These are phyloP conservation scores for Linanthus parryae DNA, from an alignment of 148 eudicot species.

Conservation along the genomic window DNA sequence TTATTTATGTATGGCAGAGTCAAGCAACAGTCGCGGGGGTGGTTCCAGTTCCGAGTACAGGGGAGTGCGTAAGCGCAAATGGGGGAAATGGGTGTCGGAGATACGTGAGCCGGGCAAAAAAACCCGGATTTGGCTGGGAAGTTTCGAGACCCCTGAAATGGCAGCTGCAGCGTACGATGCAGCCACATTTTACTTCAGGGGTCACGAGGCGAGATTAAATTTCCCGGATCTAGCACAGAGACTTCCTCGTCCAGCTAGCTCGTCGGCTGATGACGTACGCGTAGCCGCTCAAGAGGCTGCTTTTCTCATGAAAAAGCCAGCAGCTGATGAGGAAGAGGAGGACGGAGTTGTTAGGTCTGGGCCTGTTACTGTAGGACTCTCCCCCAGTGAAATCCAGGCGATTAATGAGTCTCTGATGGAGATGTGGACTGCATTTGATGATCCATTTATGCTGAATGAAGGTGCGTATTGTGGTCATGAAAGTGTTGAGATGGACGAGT, in stretches of 20 bases:
- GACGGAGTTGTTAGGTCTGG: constrained; percentile 12
- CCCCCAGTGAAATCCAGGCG: constrained; percentile 66
- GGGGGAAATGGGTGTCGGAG: constrained; percentile 79
- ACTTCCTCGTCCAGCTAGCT: constrained; percentile 38
- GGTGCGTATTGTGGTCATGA: constrained; percentile 2
- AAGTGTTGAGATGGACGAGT: constrained; percentile 23
- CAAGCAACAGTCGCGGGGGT: neutral
- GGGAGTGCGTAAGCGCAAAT: constrained; percentile 57
- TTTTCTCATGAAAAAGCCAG: neutral
- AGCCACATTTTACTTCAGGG: constrained; percentile 51
- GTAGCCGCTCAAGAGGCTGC: constrained; percentile 65
- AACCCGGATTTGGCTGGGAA: constrained; percentile 58
- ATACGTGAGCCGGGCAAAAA: constrained; percentile 63
- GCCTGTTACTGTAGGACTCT: constrained; percentile 43
- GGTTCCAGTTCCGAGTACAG: constrained; percentile 21
- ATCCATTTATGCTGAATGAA: constrained; percentile 16
- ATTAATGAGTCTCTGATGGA: constrained; percentile 61
- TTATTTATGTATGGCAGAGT: constrained; percentile 2
- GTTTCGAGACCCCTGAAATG: constrained; percentile 61
- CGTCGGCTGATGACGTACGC: constrained; percentile 46
- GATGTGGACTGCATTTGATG: constrained; percentile 39
- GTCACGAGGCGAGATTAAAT: constrained; percentile 36
- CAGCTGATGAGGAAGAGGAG: constrained; percentile 2
- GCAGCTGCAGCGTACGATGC: constrained; percentile 63
- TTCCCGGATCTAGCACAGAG: constrained; percentile 40